Percentiles rank a stretch among this genome's conserved stretches.
Conservation (phyloP, 352 stramenopile species). For the Globisporangium spinosum region DNA sequence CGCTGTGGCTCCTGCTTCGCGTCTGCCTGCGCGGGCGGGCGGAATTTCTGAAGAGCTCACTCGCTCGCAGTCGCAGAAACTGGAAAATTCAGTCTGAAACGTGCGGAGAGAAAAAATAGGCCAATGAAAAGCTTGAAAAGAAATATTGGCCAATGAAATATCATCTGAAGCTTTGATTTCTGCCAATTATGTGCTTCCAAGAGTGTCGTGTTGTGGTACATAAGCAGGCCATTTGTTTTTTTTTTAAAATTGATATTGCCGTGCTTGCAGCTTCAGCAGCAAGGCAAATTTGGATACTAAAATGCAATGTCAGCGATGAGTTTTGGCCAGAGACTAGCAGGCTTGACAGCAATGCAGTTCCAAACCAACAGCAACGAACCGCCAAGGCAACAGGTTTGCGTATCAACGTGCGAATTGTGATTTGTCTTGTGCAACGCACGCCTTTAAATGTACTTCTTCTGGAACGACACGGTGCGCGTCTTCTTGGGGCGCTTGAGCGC, state of each 20-base stretch:
- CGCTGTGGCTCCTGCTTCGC: neutral
- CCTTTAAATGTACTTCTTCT: slow-evolving; percentile 34
- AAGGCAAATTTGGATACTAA: too few relatives aligned
- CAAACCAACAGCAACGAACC: neutral
- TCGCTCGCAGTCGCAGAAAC: slow-evolving; percentile 1
- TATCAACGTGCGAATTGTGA: neutral
- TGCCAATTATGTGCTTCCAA: neutral
- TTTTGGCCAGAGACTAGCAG: too few relatives aligned
- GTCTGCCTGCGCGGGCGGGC: neutral
- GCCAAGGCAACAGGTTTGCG: neutral
- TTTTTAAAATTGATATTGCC: too few relatives aligned
- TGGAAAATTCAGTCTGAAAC: slow-evolving; percentile 7
- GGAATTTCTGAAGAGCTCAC: slow-evolving; percentile 6
- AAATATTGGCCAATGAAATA: neutral
- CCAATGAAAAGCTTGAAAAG: slow-evolving; percentile 3
- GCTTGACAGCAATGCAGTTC: neutral
- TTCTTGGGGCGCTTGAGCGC: slow-evolving; percentile 67
- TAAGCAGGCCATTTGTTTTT: neutral
- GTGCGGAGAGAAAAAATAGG: neutral
- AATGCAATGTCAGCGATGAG: too few relatives aligned
- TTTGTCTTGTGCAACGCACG: neutral
- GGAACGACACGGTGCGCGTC: slow-evolving; percentile 55
- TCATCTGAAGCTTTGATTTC: neutral
- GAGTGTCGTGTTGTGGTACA: neutral
- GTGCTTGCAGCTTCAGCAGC: too few relatives aligned